Conservation (phyloP, 2,329 filamentous ascomycete genomes). For the Beauveria rudraprayagi region DNA sequence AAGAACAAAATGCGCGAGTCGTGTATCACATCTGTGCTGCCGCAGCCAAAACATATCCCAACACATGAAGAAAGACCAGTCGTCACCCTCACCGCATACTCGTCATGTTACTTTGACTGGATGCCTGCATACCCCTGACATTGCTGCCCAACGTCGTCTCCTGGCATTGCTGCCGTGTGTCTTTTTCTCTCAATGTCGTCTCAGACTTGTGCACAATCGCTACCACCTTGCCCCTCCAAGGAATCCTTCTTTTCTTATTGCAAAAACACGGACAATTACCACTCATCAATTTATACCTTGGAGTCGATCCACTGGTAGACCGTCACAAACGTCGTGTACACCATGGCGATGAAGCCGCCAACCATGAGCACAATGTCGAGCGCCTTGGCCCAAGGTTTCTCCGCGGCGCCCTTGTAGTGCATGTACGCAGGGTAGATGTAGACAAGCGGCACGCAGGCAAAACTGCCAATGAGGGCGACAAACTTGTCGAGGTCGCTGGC, state of each 20-base stretch:
- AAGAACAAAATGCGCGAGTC: neutral
- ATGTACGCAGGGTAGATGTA: constrained; percentile 69
- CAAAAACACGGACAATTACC: neutral
- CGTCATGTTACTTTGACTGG: neutral
- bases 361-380: constrained; percentile 56
- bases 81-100: neutral
- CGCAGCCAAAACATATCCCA: neutral
- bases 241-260: too few species aligned
- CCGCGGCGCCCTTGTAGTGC: constrained; percentile 60
- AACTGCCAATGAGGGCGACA: constrained; percentile 64
- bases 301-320: constrained; percentile 27
- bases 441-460: constrained; percentile 67
- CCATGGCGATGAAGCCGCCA: constrained; percentile 58
- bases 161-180: neutral
- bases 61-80: neutral
- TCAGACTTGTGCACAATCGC: neutral
- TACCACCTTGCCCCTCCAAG: neutral
- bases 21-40: neutral
- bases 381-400: constrained; percentile 43
- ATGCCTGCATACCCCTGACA: neutral
- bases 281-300: neutral
- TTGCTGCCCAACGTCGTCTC: neutral
- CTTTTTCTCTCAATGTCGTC: neutral
- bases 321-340: constrained; percentile 62
- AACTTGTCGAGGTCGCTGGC: constrained; percentile 66